Base-by-base conservation (phyloP, 2,329 filamentous ascomycete species). In the Fusarium sacchari region DNA sequence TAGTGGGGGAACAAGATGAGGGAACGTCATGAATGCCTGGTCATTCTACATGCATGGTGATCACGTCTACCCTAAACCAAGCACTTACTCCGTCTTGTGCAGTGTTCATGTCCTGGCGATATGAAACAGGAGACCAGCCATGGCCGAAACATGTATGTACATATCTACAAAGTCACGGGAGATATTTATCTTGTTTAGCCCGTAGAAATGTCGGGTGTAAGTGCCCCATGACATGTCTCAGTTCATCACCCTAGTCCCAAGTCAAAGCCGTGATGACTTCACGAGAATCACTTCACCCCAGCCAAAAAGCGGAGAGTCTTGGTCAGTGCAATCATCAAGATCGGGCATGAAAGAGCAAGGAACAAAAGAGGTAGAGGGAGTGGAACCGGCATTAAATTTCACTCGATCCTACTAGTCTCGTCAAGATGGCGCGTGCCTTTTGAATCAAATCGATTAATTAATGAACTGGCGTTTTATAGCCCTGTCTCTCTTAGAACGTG, bases 371-470 rank as follows among this genome's bases (percentile, higher is more conserved):
- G 20, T 30, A 37, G 39, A 55, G 34, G 36, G 42, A n/a, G 46
- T 67, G 53, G 53, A 40, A 67, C 46, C 30, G 52, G 44, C 39
- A 67, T 53, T 66, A 26, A 47, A 67, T 37, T 65, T 39, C 49
- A 64, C 52, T 42, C 18, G 43, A 65, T 60, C 39, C 42, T 63
- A 34, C 42, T 63, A 34, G 64, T 32, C 43, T 40, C 24, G 36
- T 37, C 24, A 11, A 52, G 14, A 52, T 46, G 58, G 64, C 28
- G 43, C 44, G 40, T 56, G 49, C 26, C 39, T 46, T 34, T 57
- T 58, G 39, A 20, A 34, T n/a, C 12, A 18, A 47, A 15, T 47
- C 13, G 20, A 47, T 44, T 24, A 37, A 42, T 36, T 24, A 22
- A 50, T 37, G 24, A 32, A 40, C 36, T 24, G 52, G 39, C 24